Conservation (phyloP, 495 filamentous ascomycete species). For the Trichoderma gamsii region DNA sequence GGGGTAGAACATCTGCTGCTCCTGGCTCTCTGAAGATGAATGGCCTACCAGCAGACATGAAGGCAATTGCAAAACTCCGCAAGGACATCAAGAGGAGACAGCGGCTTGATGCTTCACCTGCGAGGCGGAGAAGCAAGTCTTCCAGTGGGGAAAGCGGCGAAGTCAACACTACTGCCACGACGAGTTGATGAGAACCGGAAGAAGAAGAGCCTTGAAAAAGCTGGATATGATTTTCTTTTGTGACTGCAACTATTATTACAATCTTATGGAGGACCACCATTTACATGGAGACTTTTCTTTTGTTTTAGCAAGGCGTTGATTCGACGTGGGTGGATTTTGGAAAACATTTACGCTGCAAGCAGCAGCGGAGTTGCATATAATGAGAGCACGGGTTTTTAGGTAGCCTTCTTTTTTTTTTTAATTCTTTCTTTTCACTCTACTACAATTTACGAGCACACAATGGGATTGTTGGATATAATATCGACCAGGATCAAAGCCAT, state of each 20-base stretch:
- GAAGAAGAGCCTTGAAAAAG: neutral
- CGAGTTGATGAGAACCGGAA: neutral
- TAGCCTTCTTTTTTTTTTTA: neutral
- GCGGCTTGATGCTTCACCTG: neutral
- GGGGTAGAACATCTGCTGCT: neutral
- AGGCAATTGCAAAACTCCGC: neutral
- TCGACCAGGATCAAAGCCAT: too few species aligned
- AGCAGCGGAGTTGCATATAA: neutral
- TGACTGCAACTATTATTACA: too few species aligned
- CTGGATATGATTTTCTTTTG: neutral
- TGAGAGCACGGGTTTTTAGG: neutral
- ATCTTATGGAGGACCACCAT: neutral
- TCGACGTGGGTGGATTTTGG: neutral
- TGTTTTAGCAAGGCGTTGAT: slow-evolving; percentile 1
- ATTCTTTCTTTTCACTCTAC: neutral
- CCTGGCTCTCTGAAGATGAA: neutral
- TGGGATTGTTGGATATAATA: too few species aligned
- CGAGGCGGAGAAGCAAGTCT: neutral
- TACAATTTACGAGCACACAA: neutral
- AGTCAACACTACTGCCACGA: neutral
- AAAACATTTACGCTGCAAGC: neutral
- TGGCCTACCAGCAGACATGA: neutral
- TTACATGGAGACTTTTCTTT: neutral
- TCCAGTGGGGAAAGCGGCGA: neutral
- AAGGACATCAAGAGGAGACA: neutral